Conservation (phyloP, 768 basidiomycete species). For the Naganishia onofrii region DNA sequence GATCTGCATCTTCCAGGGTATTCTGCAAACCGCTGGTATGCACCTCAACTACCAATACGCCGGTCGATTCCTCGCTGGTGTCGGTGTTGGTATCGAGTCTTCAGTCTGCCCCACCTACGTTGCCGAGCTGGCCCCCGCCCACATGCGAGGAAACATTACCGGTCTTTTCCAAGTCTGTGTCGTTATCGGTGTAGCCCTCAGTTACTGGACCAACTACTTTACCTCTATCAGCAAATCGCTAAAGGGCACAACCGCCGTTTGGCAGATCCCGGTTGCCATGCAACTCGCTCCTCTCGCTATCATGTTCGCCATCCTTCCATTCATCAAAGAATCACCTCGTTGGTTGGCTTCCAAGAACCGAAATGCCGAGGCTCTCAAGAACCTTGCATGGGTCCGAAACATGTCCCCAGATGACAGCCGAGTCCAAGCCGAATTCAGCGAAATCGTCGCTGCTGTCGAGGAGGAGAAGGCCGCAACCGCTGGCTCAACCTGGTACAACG, state of each 20-base stretch:
- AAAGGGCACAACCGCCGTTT: conserved; percentile 30
- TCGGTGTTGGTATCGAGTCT: conserved; percentile 64
- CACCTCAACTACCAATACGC: conserved; percentile 69
- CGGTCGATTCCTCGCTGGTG: conserved; percentile 70
- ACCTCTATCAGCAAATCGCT: conserved; percentile 19
- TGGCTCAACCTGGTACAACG: conserved; percentile 68
- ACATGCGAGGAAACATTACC: conserved; percentile 79
- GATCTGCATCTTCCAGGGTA: conserved; percentile 51
- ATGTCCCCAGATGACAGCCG: conserved; percentile 46
- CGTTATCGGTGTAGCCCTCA: conserved; percentile 62
- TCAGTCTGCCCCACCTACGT: conserved; percentile 83
- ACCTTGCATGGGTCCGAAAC: conserved; percentile 54
- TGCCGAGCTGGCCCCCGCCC: conserved; percentile 80
- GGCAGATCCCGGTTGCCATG: conserved; percentile 44
- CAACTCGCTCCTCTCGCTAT: conserved; percentile 53
- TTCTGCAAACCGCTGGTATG: conserved; percentile 68
- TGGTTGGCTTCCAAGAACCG: conserved; percentile 52
- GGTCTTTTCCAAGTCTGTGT: conserved; percentile 84
- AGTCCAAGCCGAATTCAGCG: conserved; percentile 55
- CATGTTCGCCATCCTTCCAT: conserved; percentile 46
- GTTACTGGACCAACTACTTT: conserved; percentile 31
- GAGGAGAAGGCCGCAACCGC: conserved; percentile 68
- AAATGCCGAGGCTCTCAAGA: conserved; percentile 57
- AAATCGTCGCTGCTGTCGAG: conserved; percentile 74
- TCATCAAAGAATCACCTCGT: conserved; percentile 51